These are phyloP conservation scores for Maudiozyma bulderi DNA, from an alignment of 805 yeast species.

Conservation along the genomic window DNA sequence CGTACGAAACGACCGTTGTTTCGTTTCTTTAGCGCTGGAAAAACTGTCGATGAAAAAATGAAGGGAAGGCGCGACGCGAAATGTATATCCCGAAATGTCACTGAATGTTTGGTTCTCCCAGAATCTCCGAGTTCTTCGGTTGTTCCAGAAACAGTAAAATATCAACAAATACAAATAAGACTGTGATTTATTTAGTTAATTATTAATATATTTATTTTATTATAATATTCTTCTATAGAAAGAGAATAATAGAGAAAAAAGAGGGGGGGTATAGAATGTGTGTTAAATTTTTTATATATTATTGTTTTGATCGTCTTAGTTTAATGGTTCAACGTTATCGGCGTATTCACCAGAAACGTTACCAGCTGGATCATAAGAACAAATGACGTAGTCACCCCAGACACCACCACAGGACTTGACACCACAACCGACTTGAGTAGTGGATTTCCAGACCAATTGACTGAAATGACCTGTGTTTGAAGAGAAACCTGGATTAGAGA, in stretches of 20 bases:
- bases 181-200: too few species aligned
- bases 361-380: slow-evolving; percentile 70
- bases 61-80: background rate
- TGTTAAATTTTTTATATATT: too few species aligned
- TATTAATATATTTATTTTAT: too few species aligned
- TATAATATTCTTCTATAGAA: too few species aligned
- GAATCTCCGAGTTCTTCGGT: background rate
- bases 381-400: slow-evolving; percentile 56
- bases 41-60: background rate
- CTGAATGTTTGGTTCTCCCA: too few species aligned
- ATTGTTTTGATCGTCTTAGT: background rate
- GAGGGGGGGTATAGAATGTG: too few species aligned
- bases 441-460: slow-evolving; percentile 59
- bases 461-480: slow-evolving; percentile 55
- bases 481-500: slow-evolving; percentile 43
- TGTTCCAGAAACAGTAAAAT: background rate
- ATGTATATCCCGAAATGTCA: background rate
- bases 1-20: background rate
- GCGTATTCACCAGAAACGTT: slow-evolving; percentile 33
- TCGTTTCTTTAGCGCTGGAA: background rate
- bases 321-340: slow-evolving; percentile 9
- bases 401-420: slow-evolving; percentile 45
- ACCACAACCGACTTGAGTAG: slow-evolving; percentile 61
- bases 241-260: too few species aligned
- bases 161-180: background rate